These are phyloP conservation scores for Coprinopsis cinerea DNA, from an alignment of 768 basidiomycete species.

Conservation along the genomic window DNA sequence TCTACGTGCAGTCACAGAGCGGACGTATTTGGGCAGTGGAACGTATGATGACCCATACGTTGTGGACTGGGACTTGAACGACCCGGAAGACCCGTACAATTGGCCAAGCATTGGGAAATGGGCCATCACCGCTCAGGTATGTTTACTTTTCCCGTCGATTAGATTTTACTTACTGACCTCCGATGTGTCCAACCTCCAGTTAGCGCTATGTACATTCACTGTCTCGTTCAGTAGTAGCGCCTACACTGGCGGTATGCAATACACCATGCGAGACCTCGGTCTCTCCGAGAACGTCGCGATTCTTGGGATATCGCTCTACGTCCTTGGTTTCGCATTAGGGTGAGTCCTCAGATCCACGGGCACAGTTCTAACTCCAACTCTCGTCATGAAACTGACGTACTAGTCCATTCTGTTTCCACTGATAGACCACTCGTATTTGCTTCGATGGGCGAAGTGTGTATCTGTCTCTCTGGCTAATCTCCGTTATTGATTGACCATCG, in stretches of 20 bases:
- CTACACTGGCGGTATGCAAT: slow-evolving; percentile 46
- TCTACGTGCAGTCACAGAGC: slow-evolving; percentile 6
- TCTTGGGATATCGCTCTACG: slow-evolving; percentile 56
- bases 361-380: neutral
- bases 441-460: slow-evolving; percentile 48
- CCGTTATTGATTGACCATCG: slow-evolving; percentile 4
- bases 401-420: slow-evolving; percentile 2
- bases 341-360: too few species aligned
- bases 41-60: slow-evolving; percentile 44
- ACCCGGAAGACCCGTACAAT: slow-evolving; percentile 52
- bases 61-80: slow-evolving; percentile 47
- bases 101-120: slow-evolving; percentile 45
- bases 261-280: slow-evolving; percentile 39
- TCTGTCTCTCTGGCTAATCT: slow-evolving; percentile 5
- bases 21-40: slow-evolving; percentile 39
- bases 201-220: slow-evolving; percentile 50
- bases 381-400: neutral
- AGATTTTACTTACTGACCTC: slow-evolving; percentile 3
- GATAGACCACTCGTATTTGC: slow-evolving; percentile 48
- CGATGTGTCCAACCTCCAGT: slow-evolving; percentile 18
- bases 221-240: slow-evolving; percentile 56
- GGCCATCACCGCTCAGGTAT: slow-evolving; percentile 49
- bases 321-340: slow-evolving; percentile 59
- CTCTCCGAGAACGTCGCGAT: slow-evolving; percentile 49
- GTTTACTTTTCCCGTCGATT: slow-evolving; percentile 6